These are phyloP conservation scores for Phytophthora brassicae DNA, from an alignment of 352 stramenopile species.

Conservation along the genomic window DNA sequence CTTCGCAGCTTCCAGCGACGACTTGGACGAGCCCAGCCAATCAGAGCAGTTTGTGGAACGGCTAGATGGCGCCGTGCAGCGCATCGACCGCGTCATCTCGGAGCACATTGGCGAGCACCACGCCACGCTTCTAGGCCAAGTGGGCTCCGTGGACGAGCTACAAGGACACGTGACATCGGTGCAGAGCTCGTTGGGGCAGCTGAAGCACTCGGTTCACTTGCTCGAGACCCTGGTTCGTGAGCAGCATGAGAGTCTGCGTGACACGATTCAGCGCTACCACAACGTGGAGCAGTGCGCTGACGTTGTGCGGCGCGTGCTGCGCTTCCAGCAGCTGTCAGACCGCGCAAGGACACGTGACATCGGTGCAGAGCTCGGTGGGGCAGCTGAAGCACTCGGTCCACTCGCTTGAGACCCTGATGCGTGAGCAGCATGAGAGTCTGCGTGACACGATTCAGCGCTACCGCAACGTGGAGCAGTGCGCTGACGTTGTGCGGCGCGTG, in stretches of 20 bases:
- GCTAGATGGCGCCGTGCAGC: conserved; percentile 60
- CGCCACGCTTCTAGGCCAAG: conserved; percentile 62
- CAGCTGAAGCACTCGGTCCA: conserved; percentile 68
- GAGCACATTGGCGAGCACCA: conserved; percentile 81
- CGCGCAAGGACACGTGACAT: conserved; percentile 55
- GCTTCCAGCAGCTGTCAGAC: conserved; percentile 76
- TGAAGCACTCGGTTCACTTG: conserved; percentile 64
- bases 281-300: conserved; percentile 79
- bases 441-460: conserved; percentile 70
- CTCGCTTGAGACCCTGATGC: conserved; percentile 58
- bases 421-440: conserved; percentile 59
- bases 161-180: conserved; percentile 59
- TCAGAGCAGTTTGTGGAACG: conserved; percentile 78
- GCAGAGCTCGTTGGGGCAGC: conserved; percentile 58
- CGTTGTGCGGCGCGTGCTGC: conserved; percentile 69
- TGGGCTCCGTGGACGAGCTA: conserved; percentile 79
- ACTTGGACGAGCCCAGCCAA: conserved; percentile 38
- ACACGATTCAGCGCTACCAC: conserved; percentile 71
- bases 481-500: conserved; percentile 67
- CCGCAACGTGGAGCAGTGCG: conserved; percentile 76
- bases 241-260: conserved; percentile 59
- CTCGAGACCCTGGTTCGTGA: conserved; percentile 57
- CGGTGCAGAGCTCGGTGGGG: conserved; percentile 57
- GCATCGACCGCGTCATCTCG: conserved; percentile 79
- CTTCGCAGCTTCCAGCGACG: conserved; percentile 18